Conservation (phyloP, 2,329 filamentous ascomycete species). For the Annulohypoxylon truncatum region DNA sequence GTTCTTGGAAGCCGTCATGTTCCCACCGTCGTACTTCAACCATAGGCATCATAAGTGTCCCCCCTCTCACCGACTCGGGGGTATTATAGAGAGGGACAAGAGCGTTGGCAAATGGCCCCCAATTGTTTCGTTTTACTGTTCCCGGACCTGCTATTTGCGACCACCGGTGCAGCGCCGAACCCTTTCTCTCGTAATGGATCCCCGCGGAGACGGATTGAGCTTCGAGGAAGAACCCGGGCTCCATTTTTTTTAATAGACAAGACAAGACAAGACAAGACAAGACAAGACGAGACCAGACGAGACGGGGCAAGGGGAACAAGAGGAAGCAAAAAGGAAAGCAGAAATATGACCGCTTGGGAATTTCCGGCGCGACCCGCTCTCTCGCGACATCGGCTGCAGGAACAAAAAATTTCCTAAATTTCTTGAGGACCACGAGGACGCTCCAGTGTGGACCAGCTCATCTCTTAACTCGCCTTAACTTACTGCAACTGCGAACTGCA, state of each 20-base stretch:
- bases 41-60: background rate
- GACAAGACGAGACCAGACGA: background rate
- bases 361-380: slow-evolving; percentile 29
- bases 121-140: background rate
- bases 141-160: too few species aligned
- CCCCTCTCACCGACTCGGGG: slow-evolving; percentile 20
- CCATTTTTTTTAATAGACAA: slow-evolving; percentile 16
- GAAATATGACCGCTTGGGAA: slow-evolving; percentile 18
- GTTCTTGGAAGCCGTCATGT: slow-evolving; percentile 21
- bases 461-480: slow-evolving; percentile 1
- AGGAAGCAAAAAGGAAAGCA: background rate
- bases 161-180: slow-evolving; percentile 13
- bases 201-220: background rate
- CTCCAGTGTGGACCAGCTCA: slow-evolving; percentile 16
- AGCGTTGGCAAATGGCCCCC: background rate
- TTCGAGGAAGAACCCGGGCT: background rate
- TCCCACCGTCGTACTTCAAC: slow-evolving; percentile 7
- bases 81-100: slow-evolving; percentile 1
- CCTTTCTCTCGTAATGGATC: background rate
- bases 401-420: slow-evolving; percentile 25
- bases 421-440: slow-evolving; percentile 15
- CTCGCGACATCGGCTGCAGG: slow-evolving; percentile 41
- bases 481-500: slow-evolving; percentile 19
- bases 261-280: background rate
- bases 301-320: background rate